phyloP scores from a whole-genome alignment of 495 filamentous ascomycete genomes.

The Xylaria telfairii region DNA sequence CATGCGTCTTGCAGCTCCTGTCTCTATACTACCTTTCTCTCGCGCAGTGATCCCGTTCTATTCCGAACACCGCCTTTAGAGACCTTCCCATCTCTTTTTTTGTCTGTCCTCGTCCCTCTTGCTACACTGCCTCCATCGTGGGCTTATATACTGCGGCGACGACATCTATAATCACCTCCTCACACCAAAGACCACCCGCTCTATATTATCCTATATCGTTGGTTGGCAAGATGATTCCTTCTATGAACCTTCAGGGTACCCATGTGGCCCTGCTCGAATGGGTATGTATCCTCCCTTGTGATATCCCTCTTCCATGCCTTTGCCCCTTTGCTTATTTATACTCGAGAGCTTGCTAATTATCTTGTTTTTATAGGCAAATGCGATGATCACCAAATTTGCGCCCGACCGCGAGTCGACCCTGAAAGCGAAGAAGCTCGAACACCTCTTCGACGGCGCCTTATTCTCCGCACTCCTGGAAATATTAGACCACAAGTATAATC shows the following conservation, averaged over 20 bases:
- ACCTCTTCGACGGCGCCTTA: conserved; percentile 77
- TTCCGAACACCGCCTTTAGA: conserved; percentile 11
- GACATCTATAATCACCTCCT: background rate
- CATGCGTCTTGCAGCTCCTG: conserved; percentile 17
- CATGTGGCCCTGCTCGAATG: conserved; percentile 54
- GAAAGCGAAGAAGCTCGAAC: conserved; percentile 51
- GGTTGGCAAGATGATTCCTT: conserved; percentile 35
- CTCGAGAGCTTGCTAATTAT: conserved; percentile 24
- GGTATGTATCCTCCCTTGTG: conserved; percentile 36
- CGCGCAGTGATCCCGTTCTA: background rate
- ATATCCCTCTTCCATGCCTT: background rate
- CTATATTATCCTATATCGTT: background rate
- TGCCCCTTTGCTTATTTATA: background rate
- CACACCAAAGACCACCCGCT: background rate
- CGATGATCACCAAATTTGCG: conserved; percentile 32
- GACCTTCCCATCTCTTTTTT: background rate
- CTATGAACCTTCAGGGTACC: conserved; percentile 34
- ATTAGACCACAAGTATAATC: conserved; percentile 64
- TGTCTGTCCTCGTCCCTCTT: background rate
- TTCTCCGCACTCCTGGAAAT: conserved; percentile 67
- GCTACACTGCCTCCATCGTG: background rate
- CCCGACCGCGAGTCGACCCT: conserved; percentile 30
- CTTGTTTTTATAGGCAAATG: conserved; percentile 31
- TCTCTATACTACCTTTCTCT: conserved; percentile 5
- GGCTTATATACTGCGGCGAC: background rate